Conservation (phyloP, 495 filamentous ascomycete genomes). For the Penicillium riverlandense region DNA sequence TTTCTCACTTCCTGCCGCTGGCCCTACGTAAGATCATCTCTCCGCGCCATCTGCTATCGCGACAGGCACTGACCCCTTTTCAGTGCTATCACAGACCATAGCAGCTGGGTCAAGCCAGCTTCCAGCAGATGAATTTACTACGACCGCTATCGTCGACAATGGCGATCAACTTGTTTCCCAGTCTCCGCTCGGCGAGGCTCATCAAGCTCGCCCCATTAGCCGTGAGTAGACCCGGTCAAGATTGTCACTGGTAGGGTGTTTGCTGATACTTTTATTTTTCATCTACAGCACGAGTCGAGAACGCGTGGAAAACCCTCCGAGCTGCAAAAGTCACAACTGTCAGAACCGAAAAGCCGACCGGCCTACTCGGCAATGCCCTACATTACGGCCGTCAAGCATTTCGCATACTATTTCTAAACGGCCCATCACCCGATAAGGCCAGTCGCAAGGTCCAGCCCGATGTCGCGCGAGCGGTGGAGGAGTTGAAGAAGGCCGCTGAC, state of each 20-base stretch:
- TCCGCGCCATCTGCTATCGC: background rate
- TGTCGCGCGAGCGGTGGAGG: conserved; percentile 51
- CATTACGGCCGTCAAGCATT: conserved; percentile 44
- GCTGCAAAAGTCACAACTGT: conserved; percentile 19
- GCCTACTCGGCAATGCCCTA: conserved; percentile 37
- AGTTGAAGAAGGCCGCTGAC: conserved; percentile 68
- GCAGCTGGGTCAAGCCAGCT: conserved; percentile 22
- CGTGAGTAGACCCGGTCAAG: conserved; percentile 16
- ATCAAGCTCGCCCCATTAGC: conserved; percentile 18
- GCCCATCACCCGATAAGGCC: conserved; percentile 21
- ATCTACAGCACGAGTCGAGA: conserved; percentile 26
- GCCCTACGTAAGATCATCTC: conserved; percentile 30
- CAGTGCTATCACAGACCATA: conserved; percentile 31
- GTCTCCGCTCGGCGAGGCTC: conserved; percentile 8
- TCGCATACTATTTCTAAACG: conserved; percentile 45
- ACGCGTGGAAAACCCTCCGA: conserved; percentile 28
- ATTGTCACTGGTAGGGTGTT: too few species aligned
- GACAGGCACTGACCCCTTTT: conserved; percentile 16
- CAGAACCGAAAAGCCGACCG: conserved; percentile 30
- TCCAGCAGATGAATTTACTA: conserved; percentile 10
- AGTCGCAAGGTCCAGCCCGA: conserved; percentile 22
- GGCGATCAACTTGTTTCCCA: conserved; percentile 7
- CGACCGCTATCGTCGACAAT: conserved; percentile 12
- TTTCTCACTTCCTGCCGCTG: conserved; percentile 27
- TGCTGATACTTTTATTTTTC: background rate